A percentile compares a stretch with the other conserved stretches of the same genome.
Evolutionary conservation across 2,329 filamentous ascomycete genomes (phyloP).

Genomic region (Chaetomiaceae sp.): DNA sequence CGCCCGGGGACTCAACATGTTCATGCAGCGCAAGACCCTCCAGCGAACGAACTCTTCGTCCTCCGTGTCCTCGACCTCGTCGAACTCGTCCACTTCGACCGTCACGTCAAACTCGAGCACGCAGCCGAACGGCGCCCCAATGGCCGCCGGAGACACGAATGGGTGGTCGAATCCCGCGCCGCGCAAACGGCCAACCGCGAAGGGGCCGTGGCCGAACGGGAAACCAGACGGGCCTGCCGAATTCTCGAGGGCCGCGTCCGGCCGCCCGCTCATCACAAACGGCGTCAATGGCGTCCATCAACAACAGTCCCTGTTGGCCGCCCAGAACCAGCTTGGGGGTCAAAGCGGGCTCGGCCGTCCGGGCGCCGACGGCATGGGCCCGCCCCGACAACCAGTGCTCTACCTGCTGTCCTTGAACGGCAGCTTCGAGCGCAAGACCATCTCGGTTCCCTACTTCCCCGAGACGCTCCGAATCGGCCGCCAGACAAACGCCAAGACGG

Average conservation of each 20-base stretch:
- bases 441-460: constrained; percentile 87
- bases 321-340: constrained; percentile 36
- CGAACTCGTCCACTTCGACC: constrained; percentile 58
- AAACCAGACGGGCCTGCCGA: constrained; percentile 47
- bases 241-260: constrained; percentile 39
- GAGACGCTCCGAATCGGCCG: constrained; percentile 92
- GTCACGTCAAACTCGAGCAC: constrained; percentile 54
- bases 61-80: constrained; percentile 66
- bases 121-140: constrained; percentile 57
- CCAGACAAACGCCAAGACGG: constrained; percentile 94
- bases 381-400: constrained; percentile 66
- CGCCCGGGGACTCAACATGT: constrained; percentile 66
- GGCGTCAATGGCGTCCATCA: constrained; percentile 45
- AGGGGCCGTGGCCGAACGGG: constrained; percentile 46
- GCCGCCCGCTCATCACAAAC: constrained; percentile 37
- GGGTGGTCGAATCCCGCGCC: constrained; percentile 48
- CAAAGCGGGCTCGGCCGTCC: constrained; percentile 58
- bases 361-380: constrained; percentile 56
- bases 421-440: constrained; percentile 96
- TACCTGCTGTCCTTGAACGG: constrained; percentile 88
- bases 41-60: constrained; percentile 89
- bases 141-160: constrained; percentile 45
- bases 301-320: constrained; percentile 35
- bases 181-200: constrained; percentile 50
- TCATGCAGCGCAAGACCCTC: constrained; percentile 81